Conservation (phyloP, 2,329 filamentous ascomycete genomes). For the Xylariaceae sp. region DNA sequence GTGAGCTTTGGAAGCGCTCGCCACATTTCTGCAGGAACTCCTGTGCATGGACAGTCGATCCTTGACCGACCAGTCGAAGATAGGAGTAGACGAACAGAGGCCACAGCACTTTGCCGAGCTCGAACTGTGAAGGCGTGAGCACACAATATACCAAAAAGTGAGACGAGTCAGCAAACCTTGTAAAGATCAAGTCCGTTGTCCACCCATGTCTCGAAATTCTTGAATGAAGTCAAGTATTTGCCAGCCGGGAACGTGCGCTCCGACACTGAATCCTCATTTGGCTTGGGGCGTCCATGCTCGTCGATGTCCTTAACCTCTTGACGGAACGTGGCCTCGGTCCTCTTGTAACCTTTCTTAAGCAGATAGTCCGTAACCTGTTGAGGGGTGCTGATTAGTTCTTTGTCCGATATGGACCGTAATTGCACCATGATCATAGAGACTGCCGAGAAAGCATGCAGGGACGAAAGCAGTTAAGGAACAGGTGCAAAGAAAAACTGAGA, state of each 20-base stretch:
- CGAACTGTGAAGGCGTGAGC: conserved; percentile 54
- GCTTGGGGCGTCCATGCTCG: conserved; percentile 71
- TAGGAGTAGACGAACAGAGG: conserved; percentile 93
- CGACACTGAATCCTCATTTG: conserved; percentile 62
- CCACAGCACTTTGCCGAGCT: conserved; percentile 85
- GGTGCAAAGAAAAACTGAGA: too few species aligned
- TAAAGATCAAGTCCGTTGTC: conserved; percentile 92
- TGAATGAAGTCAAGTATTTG: conserved; percentile 74
- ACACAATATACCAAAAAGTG: not conserved
- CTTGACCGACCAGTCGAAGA: conserved; percentile 70
- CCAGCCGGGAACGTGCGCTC: conserved; percentile 35
- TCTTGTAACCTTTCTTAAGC: conserved; percentile 88
- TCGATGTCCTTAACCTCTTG: conserved; percentile 85
- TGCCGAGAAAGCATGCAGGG: too few species aligned
- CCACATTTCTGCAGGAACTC: conserved; percentile 68
- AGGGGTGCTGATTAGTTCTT: not conserved
- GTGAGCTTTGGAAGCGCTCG: conserved; percentile 67
- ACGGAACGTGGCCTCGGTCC: conserved; percentile 87
- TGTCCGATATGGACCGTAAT: too few species aligned
- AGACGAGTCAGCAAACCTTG: conserved; percentile 55
- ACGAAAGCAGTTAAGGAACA: too few species aligned
- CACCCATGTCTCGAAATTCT: conserved; percentile 74
- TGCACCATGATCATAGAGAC: too few species aligned
- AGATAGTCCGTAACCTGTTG: conserved; percentile 82
- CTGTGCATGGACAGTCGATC: conserved; percentile 68